phyloP scores from a whole-genome alignment of 306 rosid genomes.

The cucumber (Cucumis sativus) region DNA sequence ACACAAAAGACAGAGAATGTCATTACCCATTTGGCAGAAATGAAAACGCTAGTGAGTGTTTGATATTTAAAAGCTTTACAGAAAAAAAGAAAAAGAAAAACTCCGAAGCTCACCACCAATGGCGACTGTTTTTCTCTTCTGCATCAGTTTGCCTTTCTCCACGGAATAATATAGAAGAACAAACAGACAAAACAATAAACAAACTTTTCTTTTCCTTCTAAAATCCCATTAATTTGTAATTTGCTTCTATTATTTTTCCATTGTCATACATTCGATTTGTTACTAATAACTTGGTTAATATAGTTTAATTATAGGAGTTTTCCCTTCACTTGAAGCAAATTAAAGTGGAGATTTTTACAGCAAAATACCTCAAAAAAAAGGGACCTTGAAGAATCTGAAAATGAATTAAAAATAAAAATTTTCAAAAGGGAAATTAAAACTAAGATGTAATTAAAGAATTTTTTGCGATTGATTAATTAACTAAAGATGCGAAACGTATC shows the following conservation, averaged over 20 bases:
- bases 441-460: background rate
- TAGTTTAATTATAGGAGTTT: background rate
- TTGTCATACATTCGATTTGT: background rate
- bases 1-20: constrained; percentile 5
- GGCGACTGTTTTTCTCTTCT: constrained; percentile 10
- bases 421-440: background rate
- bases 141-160: constrained; percentile 14
- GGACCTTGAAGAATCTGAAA: background rate
- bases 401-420: background rate
- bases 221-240: background rate
- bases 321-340: background rate
- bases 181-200: background rate
- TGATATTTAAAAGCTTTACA: constrained; percentile 21
- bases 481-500: background rate
- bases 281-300: background rate
- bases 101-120: constrained; percentile 37
- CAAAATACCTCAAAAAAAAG: background rate
- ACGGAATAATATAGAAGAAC: constrained; percentile 14
- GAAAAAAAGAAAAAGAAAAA: constrained; percentile 17
- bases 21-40: background rate
- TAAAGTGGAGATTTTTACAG: background rate
- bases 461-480: background rate
- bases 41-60: background rate
- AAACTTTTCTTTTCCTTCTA: background rate
- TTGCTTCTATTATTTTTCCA: background rate